Conservation (phyloP, 108 stramenopile species). For the Fragilaria crotonensis region DNA sequence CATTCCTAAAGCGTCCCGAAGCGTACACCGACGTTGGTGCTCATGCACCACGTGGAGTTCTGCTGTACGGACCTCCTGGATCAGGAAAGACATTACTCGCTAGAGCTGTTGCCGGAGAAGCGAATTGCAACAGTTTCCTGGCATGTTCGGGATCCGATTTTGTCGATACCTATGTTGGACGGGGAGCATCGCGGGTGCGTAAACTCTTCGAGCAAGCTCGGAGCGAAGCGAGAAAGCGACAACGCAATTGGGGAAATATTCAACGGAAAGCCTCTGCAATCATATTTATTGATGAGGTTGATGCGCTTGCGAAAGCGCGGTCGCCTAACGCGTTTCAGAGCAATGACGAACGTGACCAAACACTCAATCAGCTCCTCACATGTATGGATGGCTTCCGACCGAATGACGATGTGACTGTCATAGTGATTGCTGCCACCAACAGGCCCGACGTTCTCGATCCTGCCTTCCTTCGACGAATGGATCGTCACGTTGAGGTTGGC, state of each 20-base stretch:
- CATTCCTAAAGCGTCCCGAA: conserved; percentile 48
- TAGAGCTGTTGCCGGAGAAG: conserved; percentile 72
- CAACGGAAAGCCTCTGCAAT: conserved; percentile 59
- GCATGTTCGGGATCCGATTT: conserved; percentile 77
- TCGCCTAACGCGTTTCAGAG: conserved; percentile 38
- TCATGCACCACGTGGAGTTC: conserved; percentile 58
- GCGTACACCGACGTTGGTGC: conserved; percentile 49
- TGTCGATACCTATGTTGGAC: conserved; percentile 81
- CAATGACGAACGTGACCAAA: conserved; percentile 93
- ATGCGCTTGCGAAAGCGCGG: conserved; percentile 83
- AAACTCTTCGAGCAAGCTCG: conserved; percentile 69
- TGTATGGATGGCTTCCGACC: conserved; percentile 91
- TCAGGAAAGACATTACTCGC: conserved; percentile 80
- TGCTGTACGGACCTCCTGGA: conserved; percentile 80
- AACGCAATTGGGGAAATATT: not conserved
- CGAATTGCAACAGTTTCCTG: conserved; percentile 59
- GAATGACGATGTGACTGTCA: conserved; percentile 44
- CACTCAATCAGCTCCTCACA: conserved; percentile 90
- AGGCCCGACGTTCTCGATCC: conserved; percentile 85
- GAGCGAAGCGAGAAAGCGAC: conserved; percentile 19
- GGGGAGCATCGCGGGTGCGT: conserved; percentile 85
- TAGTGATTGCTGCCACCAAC: conserved; percentile 96
- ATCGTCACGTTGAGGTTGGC: conserved; percentile 85
- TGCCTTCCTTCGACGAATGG: conserved; percentile 92
- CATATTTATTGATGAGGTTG: conserved; percentile 97